Conservation (phyloP, 805 yeast species). For the Myxozyma neglecta region DNA sequence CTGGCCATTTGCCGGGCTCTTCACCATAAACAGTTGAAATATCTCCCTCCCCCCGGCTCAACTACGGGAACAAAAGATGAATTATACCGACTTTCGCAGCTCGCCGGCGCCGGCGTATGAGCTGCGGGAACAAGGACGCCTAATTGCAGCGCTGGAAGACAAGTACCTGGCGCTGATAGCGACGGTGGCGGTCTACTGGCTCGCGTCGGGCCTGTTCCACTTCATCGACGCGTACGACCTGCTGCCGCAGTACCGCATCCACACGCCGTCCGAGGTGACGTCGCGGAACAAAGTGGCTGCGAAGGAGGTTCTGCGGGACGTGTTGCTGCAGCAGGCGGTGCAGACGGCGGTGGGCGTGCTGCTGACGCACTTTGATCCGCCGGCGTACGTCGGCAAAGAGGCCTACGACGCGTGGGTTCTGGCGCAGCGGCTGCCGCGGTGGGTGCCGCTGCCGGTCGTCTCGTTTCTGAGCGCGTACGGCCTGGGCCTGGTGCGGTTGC, state of each 20-base stretch:
- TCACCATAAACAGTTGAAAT: too few species aligned
- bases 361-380: constrained; percentile 56
- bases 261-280: constrained; percentile 82
- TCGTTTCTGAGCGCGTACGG: constrained; percentile 62
- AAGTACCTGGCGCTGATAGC: constrained; percentile 66
- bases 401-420: constrained; percentile 44
- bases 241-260: constrained; percentile 83
- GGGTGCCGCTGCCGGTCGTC: constrained; percentile 51
- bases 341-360: constrained; percentile 71
- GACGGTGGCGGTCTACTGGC: constrained; percentile 87
- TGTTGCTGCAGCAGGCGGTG: constrained; percentile 76
- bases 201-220: constrained; percentile 69
- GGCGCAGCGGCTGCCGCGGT: constrained; percentile 42
- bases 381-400: constrained; percentile 31
- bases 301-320: constrained; percentile 73
- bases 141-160: constrained; percentile 67
- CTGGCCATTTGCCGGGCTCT: too few species aligned
- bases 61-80: too few species aligned
- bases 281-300: constrained; percentile 73
- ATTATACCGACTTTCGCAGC: constrained; percentile 17
- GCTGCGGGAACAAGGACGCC: constrained; percentile 33
- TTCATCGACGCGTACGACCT: constrained; percentile 69
- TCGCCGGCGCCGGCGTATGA: constrained; percentile 29
- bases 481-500: constrained; percentile 56
- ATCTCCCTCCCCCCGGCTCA: too few species aligned